Percentiles rank a stretch among this genome's conserved stretches.
Conservation (phyloP, 345 rosid species). For the Heritiera fomes region DNA sequence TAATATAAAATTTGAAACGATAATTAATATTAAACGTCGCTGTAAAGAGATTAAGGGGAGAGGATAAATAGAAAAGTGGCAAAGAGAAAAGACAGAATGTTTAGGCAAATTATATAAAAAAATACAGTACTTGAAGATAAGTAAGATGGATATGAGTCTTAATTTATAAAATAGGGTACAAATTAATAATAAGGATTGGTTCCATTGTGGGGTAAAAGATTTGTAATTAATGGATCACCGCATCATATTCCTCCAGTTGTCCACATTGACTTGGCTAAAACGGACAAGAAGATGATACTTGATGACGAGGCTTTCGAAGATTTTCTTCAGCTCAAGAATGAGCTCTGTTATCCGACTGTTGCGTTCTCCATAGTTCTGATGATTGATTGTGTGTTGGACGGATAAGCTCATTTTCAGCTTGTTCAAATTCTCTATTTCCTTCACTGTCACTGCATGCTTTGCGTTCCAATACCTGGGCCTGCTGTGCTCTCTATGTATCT, state of each 20-base stretch:
- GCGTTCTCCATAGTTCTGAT: conserved; percentile 52
- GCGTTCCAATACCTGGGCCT: conserved; percentile 55
- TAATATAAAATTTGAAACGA: too few relatives aligned
- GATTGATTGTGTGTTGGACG: conserved; percentile 57
- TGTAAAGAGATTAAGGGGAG: too few relatives aligned
- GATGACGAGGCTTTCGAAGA: conserved; percentile 49
- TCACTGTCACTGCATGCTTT: conserved; percentile 41
- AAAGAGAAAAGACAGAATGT: too few relatives aligned
- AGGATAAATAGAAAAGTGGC: too few relatives aligned
- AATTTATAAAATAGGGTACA: too few relatives aligned
- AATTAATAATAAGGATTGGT: too few relatives aligned
- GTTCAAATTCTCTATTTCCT: conserved; percentile 51
- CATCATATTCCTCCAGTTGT: background rate
- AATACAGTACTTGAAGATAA: too few relatives aligned
- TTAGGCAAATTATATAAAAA: too few relatives aligned
- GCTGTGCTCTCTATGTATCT: conserved; percentile 57
- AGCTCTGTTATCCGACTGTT: conserved; percentile 43
- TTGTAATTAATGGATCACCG: background rate
- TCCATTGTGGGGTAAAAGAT: too few relatives aligned
- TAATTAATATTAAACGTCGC: too few relatives aligned
- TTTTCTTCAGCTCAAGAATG: conserved; percentile 46
- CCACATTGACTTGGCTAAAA: conserved; percentile 27
- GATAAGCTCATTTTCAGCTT: conserved; percentile 41
- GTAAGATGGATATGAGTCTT: too few relatives aligned
- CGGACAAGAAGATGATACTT: conserved; percentile 49